Conservation (phyloP, 805 yeast species). For the Millerago galiae region DNA sequence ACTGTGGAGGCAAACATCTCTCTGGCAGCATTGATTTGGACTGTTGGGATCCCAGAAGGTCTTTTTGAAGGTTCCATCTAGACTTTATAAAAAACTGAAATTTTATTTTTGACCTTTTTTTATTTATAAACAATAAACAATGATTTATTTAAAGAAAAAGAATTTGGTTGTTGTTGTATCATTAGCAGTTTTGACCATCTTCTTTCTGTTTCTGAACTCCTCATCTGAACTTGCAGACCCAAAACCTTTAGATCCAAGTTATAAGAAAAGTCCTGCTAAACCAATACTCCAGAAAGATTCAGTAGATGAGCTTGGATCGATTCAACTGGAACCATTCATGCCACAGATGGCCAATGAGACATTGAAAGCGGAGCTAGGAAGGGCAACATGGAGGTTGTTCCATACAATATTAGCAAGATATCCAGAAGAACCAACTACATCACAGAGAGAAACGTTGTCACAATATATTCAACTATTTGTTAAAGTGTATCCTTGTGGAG, state of each 20-base stretch:
- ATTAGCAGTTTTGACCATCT: conserved; percentile 6
- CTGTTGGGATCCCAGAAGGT: conserved; percentile 40
- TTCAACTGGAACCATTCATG: conserved; percentile 41
- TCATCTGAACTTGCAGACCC: conserved; percentile 19
- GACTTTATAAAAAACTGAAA: not conserved
- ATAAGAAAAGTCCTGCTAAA: conserved; percentile 25
- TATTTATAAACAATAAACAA: no score
- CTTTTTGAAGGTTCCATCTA: not conserved
- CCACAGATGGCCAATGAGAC: conserved; percentile 90
- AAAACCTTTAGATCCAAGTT: conserved; percentile 18
- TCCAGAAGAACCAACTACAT: conserved; percentile 70
- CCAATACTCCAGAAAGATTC: not conserved
- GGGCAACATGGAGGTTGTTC: conserved; percentile 84
- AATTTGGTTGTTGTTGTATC: conserved; percentile 7
- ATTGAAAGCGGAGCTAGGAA: conserved; percentile 75
- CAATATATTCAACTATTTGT: conserved; percentile 71
- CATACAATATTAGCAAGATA: conserved; percentile 91
- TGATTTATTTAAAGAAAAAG: conserved; percentile 2
- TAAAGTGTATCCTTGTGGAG: conserved; percentile 95
- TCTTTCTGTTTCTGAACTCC: conserved; percentile 15
- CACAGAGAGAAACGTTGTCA: conserved; percentile 56
- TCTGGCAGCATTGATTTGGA: conserved; percentile 55
- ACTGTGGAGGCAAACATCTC: conserved; percentile 45
- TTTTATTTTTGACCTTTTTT: not conserved
- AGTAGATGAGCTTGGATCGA: not conserved